These are phyloP conservation scores for Paraphaeosphaeria sporulosa DNA, from an alignment of 2,329 filamentous ascomycete species.

Conservation along the genomic window DNA sequence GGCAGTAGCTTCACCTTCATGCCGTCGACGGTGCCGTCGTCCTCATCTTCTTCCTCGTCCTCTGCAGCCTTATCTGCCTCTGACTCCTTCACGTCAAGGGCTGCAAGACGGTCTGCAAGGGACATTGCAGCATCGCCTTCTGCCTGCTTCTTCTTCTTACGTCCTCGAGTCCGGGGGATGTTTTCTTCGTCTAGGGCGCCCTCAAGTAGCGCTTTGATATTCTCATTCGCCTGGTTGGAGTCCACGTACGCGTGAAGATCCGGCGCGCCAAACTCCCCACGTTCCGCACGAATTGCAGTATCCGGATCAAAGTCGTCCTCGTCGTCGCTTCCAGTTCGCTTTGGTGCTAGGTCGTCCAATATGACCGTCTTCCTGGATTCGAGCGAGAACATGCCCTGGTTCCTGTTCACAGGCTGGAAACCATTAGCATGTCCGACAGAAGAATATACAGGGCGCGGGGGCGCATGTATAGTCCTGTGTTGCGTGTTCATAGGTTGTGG, in stretches of 20 bases:
- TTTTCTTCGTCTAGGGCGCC: slow-evolving; percentile 78
- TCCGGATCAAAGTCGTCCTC: slow-evolving; percentile 59
- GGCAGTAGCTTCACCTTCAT: slow-evolving; percentile 88
- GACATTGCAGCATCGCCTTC: slow-evolving; percentile 46
- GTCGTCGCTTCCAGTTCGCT: slow-evolving; percentile 53
- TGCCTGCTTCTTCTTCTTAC: slow-evolving; percentile 52
- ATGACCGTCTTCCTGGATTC: slow-evolving; percentile 51
- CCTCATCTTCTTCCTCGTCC: slow-evolving; percentile 52
- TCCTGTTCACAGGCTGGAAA: slow-evolving; percentile 49
- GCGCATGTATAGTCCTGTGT: slow-evolving; percentile 55
- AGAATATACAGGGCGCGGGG: slow-evolving; percentile 61
- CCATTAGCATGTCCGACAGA: slow-evolving; percentile 55
- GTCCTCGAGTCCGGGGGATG: slow-evolving; percentile 54
- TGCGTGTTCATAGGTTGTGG: slow-evolving; percentile 57
- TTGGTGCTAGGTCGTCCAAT: slow-evolving; percentile 30
- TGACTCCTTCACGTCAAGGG: slow-evolving; percentile 48
- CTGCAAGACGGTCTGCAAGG: slow-evolving; percentile 54
- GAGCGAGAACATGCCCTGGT: slow-evolving; percentile 37
- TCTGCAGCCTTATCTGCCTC: slow-evolving; percentile 60
- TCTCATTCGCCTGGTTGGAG: slow-evolving; percentile 73
- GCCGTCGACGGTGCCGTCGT: slow-evolving; percentile 75
- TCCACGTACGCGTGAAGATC: slow-evolving; percentile 72
- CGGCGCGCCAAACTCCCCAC: slow-evolving; percentile 59
- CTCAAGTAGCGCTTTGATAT: slow-evolving; percentile 83
- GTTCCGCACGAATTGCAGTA: slow-evolving; percentile 54